These are phyloP conservation scores for Pleurozium schreberi DNA, from an alignment of 225 moss, liverwort and hornwort species.

Conservation along the genomic window DNA sequence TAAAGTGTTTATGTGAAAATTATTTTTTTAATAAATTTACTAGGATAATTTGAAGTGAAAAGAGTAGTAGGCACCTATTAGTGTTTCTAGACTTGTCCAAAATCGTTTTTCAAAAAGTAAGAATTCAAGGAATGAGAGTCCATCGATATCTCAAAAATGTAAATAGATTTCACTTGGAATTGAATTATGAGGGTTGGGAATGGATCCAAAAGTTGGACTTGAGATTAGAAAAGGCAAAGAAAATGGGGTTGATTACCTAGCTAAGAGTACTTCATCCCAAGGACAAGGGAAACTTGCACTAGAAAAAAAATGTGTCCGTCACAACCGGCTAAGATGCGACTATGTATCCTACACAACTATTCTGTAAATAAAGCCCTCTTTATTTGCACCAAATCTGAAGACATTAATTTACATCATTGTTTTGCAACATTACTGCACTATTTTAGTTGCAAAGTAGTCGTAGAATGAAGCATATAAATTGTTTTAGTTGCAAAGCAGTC, in stretches of 20 bases:
- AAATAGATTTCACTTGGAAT: background rate
- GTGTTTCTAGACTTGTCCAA: background rate
- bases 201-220: background rate
- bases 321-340: too few species aligned
- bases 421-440: too few species aligned
- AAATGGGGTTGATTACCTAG: background rate
- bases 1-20: background rate
- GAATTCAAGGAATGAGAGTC: background rate
- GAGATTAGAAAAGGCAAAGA: fast-evolving
- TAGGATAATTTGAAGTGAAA: background rate
- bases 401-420: too few species aligned
- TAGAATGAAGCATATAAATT: too few species aligned
- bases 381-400: too few species aligned
- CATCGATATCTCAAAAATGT: background rate
- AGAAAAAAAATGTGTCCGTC: too few species aligned
- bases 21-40: too few species aligned
- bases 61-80: background rate
- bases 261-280: fast-evolving
- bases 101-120: background rate
- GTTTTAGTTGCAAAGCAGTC: too few species aligned
- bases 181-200: background rate
- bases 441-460: too few species aligned
- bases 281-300: too few species aligned
- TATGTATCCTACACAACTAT: too few species aligned
- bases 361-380: too few species aligned